A percentile compares a stretch with the other conserved stretches of the same genome.
These are phyloP conservation scores for Litsea cubeba DNA, from an alignment of 164 flowering plant species.

Conservation along the genomic window DNA sequence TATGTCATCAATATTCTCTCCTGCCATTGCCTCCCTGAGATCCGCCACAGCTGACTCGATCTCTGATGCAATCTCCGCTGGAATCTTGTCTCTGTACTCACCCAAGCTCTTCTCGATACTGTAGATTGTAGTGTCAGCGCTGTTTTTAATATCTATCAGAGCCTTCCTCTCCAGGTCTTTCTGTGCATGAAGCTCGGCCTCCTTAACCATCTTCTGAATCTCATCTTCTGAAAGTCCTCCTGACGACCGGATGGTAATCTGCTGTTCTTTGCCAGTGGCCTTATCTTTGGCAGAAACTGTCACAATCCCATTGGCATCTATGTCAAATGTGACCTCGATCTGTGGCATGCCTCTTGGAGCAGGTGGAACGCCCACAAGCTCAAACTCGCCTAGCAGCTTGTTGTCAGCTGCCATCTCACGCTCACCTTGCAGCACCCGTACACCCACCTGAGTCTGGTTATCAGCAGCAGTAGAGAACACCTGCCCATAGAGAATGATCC, in stretches of 20 bases:
- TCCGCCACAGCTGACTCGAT: slow-evolving; percentile 40
- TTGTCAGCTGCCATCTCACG: slow-evolving; percentile 55
- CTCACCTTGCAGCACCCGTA: slow-evolving; percentile 53
- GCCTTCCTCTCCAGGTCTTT: slow-evolving; percentile 45
- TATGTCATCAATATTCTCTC: slow-evolving; percentile 40
- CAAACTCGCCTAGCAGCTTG: slow-evolving; percentile 51
- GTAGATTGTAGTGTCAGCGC: slow-evolving; percentile 46
- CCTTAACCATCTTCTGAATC: slow-evolving; percentile 53
- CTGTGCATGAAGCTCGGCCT: slow-evolving; percentile 48
- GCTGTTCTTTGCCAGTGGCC: slow-evolving; percentile 44
- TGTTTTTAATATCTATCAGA: slow-evolving; percentile 41
- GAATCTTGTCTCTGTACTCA: slow-evolving; percentile 47
- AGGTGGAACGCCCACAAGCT: slow-evolving; percentile 52
- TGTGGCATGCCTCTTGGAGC: slow-evolving; percentile 57
- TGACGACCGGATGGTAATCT: slow-evolving; percentile 50
- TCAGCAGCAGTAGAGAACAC: slow-evolving; percentile 61
- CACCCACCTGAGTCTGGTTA: slow-evolving; percentile 58
- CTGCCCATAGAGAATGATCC: slow-evolving; percentile 17
- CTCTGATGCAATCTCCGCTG: slow-evolving; percentile 37
- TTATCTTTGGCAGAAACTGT: slow-evolving; percentile 58
- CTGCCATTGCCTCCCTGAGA: slow-evolving; percentile 29
- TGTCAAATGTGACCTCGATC: slow-evolving; percentile 55
- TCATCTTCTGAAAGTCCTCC: slow-evolving; percentile 53
- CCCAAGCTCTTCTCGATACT: slow-evolving; percentile 51
- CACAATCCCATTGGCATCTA: slow-evolving; percentile 57